Evolutionary conservation across 495 filamentous ascomycete genomes (phyloP).

Genomic region (Talaromyces nanjingensis): DNA sequence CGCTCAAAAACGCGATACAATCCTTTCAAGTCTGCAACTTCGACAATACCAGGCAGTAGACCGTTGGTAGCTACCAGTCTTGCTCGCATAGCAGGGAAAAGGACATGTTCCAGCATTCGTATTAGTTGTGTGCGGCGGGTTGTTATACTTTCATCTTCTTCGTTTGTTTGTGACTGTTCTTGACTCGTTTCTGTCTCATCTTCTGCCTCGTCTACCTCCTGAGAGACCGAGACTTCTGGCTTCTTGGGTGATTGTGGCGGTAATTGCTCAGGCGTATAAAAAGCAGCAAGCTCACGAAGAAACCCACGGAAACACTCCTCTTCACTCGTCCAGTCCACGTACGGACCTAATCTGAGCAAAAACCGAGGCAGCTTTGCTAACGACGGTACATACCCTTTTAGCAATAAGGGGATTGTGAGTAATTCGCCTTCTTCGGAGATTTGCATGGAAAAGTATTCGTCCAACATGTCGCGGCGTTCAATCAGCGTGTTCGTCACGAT

Average conservation of each 20-base stretch:
- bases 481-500: slow-evolving; percentile 57
- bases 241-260: slow-evolving; percentile 42
- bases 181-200: slow-evolving; percentile 4
- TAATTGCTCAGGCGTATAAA: slow-evolving; percentile 83
- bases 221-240: not conserved
- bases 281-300: slow-evolving; percentile 78
- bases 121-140: slow-evolving; percentile 58
- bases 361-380: slow-evolving; percentile 86
- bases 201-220: slow-evolving; percentile 10
- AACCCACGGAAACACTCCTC: slow-evolving; percentile 82
- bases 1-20: slow-evolving; percentile 97
- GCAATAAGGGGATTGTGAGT: slow-evolving; percentile 68
- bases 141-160: slow-evolving; percentile 20
- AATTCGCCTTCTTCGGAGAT: slow-evolving; percentile 74
- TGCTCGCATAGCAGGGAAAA: slow-evolving; percentile 84
- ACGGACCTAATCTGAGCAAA: slow-evolving; percentile 78
- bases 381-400: slow-evolving; percentile 82
- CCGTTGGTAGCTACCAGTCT: slow-evolving; percentile 76
- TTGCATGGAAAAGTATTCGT: slow-evolving; percentile 86
- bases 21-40: slow-evolving; percentile 91
- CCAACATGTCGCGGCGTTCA: slow-evolving; percentile 73
- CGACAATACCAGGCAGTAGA: slow-evolving; percentile 71
- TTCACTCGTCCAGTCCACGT: slow-evolving; percentile 81
- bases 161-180: slow-evolving; percentile 12
- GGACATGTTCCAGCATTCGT: slow-evolving; percentile 67